phyloP scores from a whole-genome alignment of 2,329 filamentous ascomycete species.

The Phialophora chinensis region DNA sequence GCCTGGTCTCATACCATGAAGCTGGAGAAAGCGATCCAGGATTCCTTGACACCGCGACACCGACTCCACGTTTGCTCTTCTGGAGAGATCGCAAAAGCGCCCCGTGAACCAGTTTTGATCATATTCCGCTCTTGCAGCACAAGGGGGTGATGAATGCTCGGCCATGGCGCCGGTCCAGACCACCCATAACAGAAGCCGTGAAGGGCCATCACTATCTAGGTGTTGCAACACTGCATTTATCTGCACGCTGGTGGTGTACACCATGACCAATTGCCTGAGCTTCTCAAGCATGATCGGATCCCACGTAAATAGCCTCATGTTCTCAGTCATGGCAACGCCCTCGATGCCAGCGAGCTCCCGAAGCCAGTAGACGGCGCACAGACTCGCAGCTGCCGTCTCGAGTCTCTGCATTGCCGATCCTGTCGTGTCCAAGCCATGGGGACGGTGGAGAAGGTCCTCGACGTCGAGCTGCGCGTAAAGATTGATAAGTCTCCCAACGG shows the following conservation, averaged over 20 bases:
- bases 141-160: not conserved
- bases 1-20: constrained; percentile 8
- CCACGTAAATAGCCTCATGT: constrained; percentile 10
- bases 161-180: constrained; percentile 10
- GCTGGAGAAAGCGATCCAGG: constrained; percentile 13
- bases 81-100: not conserved
- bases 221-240: not conserved
- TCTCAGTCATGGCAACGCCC: constrained; percentile 1
- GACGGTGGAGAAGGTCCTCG: not conserved
- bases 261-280: not conserved
- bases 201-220: not conserved
- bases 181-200: constrained; percentile 1
- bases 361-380: constrained; percentile 19
- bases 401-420: not conserved
- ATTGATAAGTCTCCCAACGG: constrained; percentile 14
- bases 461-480: constrained; percentile 7
- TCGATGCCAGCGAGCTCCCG: constrained; percentile 16
- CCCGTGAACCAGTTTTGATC: constrained; percentile 1
- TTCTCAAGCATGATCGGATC: constrained; percentile 6
- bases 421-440: too few relatives aligned
- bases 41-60: constrained; percentile 1
- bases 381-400: constrained; percentile 2
- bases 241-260: not conserved
- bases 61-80: not conserved
- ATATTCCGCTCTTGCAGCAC: not conserved